Conservation (phyloP, 2,329 filamentous ascomycete genomes). For the Arthroderma uncinatum region DNA sequence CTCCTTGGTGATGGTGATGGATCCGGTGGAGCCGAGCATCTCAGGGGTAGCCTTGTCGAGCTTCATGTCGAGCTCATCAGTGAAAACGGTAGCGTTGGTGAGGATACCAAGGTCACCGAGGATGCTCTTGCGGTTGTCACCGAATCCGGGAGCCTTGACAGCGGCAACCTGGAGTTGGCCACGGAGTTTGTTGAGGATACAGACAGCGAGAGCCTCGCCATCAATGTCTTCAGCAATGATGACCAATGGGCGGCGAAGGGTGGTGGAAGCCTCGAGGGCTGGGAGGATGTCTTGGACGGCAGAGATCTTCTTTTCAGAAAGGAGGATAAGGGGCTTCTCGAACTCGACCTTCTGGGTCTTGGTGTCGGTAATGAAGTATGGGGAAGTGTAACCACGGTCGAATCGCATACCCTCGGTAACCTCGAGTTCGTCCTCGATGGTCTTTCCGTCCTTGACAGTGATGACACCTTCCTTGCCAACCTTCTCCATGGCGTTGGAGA, state of each 20-base stretch:
- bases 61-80: conserved; percentile 96
- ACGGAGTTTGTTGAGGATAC: conserved; percentile 99
- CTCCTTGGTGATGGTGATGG: conserved; percentile 99
- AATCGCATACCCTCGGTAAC: conserved; percentile 99
- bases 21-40: conserved; percentile 91
- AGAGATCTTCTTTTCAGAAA: conserved; percentile 99
- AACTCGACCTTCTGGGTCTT: conserved; percentile 99
- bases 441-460: conserved; percentile 99
- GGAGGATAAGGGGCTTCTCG: conserved; percentile 95
- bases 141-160: conserved; percentile 97
- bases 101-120: conserved; percentile 92
- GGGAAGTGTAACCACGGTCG: conserved; percentile 95
- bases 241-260: conserved; percentile 85
- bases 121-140: conserved; percentile 99
- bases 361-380: conserved; percentile 99
- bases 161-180: conserved; percentile 97
- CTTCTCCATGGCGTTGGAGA: conserved; percentile 99
- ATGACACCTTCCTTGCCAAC: conserved; percentile 99
- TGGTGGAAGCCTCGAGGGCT: conserved; percentile 91
- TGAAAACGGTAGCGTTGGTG: conserved; percentile 96
- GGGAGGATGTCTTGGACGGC: conserved; percentile 98
- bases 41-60: conserved; percentile 95
- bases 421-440: conserved; percentile 92
- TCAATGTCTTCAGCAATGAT: conserved; percentile 99
- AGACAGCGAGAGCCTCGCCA: conserved; percentile 93